Evolutionary conservation across 2,329 filamentous ascomycete genomes (phyloP), one percentile per base, ranked within the genome.

Genomic region (Grosmannia penicillata): DNA sequence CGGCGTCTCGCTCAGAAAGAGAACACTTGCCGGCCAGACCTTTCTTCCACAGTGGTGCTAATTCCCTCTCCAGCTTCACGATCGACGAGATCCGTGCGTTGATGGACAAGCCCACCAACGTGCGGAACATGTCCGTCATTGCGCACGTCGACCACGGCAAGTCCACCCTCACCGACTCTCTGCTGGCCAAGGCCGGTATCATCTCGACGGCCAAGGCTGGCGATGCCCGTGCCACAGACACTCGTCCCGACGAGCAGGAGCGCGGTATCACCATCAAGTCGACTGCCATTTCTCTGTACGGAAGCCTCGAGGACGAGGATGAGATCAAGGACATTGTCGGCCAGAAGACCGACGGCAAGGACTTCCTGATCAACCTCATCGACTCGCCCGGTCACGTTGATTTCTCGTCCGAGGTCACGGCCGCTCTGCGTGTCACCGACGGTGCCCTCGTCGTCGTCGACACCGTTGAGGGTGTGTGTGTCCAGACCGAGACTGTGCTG

Each of bases 221-320:
- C 67, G 85, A 93, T 63, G 78, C 81, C 52, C 82, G 91, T 66
- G 93, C 89, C 63, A 98, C 87, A 57, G 91, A 98, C 68, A 98
- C 91, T 49, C 83, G 91, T 68, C 70, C 82, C 51, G 91, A 98
- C 64, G 91, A 98, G 67, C 91, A 98, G 73, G 91, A 98, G 65
- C 87, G 91, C 80, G 86, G 91, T 78, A 95, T 98, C 59, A 98
- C 91, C 56, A 98, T 98, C 80, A 98, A 98, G 81, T 98, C 91
- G 42, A 98, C 91, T 48, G 91, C 93, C 67, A 98, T 98, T 71
- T 96, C 93, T 53, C 78, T 98, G 59, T 98, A 91, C 69, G 86
- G 84, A 59, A 70, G 78, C 55, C 77, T 98, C 51, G 66, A 72
- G 45, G 77, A 82, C 52, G 68, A 73, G 35, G 89, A 95, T 43